Conservation (phyloP, 768 basidiomycete species). For the Porpolomopsis calyptriformis region DNA sequence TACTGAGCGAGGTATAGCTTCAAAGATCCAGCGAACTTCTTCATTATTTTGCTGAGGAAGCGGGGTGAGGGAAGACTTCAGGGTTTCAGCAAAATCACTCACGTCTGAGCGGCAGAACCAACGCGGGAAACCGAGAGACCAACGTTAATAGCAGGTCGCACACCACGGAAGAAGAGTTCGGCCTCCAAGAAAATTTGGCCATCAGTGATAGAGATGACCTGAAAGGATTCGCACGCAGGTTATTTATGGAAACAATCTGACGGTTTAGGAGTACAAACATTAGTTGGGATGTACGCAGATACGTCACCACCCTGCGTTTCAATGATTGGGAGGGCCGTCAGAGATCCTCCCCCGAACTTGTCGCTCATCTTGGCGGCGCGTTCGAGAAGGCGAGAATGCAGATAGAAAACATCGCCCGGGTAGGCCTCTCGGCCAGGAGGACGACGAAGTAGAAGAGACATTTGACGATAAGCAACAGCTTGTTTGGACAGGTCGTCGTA, state of each 20-base stretch:
- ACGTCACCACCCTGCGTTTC: slow-evolving; percentile 99
- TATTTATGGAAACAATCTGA: background rate
- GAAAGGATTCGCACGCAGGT: background rate
- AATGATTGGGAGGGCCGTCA: slow-evolving; percentile 98
- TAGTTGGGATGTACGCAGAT: slow-evolving; percentile 96
- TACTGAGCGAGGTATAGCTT: slow-evolving; percentile 99
- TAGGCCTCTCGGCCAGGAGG: slow-evolving; percentile 99
- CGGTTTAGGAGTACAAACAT: slow-evolving; percentile 38
- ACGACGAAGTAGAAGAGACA: slow-evolving; percentile 99
- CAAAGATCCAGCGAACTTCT: slow-evolving; percentile 99
- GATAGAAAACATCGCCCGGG: slow-evolving; percentile 99
- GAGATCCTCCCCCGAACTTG: slow-evolving; percentile 95
- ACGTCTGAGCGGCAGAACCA: slow-evolving; percentile 99
- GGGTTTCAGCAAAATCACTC: slow-evolving; percentile 22
- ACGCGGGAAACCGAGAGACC: slow-evolving; percentile 99
- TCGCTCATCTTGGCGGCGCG: slow-evolving; percentile 99
- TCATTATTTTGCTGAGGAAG: slow-evolving; percentile 85
- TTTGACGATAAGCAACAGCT: slow-evolving; percentile 99
- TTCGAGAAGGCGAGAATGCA: slow-evolving; percentile 99
- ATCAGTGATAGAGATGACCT: slow-evolving; percentile 99
- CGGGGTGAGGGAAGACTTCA: background rate
- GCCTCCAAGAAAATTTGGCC: slow-evolving; percentile 99
- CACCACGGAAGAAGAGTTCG: slow-evolving; percentile 99
- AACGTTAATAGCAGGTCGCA: slow-evolving; percentile 99
- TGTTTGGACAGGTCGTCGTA: slow-evolving; percentile 99